Evolutionary conservation across 495 filamentous ascomycete species (phyloP), one percentile per base, ranked within the genome.

Genomic region (Lasiosphaeriaceae sp.): DNA sequence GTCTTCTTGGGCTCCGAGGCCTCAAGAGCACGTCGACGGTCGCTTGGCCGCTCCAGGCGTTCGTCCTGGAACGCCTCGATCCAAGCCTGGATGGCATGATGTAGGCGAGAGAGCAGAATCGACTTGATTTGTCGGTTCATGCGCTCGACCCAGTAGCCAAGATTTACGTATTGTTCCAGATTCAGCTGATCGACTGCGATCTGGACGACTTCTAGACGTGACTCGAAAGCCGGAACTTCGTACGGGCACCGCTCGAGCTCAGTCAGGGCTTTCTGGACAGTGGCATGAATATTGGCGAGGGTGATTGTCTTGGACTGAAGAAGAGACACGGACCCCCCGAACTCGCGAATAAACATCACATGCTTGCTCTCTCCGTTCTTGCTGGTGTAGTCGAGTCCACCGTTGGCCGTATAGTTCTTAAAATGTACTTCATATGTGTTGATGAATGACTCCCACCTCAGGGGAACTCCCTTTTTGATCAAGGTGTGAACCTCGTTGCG

Each of bases 361-460:
- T 98, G 94, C 69, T 90, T 90, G 72, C 90, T 96, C 68, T 96
- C 91, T 34, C 83, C 81, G 47, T 84, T 74, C 56, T 83, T 79
- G 60, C 80, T 69, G 1, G 79, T 62, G 54, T 82, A 76, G 45
- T 89, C 86, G 48, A 87, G 74, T 22, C 80, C 69, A 35, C 84
- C 85, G 55, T 79, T 83, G n/a, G 80, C 72, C 11, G 75, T n/a
- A 78, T 66, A 47, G 71, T 73, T 63, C 61, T 93, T 88, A 51
- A 92, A 80, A 62, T 93, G 90, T 17, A 96, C 76, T 67, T 97
- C 94, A 68, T 96, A 97, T 8, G 90, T 91, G 64, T 97, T 90
- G 31, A 98, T 89, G 67, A 98, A 96, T 0, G 94, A 93, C 67
- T 98, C 94, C 94, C 94, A 98, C 63, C 89, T 86, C 29, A 97